Base-by-base conservation (phyloP, 2,329 filamentous ascomycete species). In the Phyllosticta citrichinensis region DNA sequence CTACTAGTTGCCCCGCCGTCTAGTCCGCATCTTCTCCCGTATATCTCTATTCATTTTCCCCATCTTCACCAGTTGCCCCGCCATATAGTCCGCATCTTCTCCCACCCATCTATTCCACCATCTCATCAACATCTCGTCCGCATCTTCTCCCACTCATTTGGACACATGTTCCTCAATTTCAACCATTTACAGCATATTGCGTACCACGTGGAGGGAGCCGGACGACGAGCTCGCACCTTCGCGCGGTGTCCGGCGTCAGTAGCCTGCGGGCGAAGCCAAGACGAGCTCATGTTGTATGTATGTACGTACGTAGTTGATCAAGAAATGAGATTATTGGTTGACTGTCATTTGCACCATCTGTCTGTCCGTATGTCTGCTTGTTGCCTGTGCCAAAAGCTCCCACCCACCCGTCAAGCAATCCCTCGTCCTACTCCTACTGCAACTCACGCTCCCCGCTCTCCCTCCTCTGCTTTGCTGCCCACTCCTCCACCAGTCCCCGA, bases 401-500 rank as follows among this genome's bases (percentile, higher is more conserved):
- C 22, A 22, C 22, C 22, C 22, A 22, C 22, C 22, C 22, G 3
- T 22, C 22, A 22, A 22, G 22, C 22, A 22, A 22, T 22, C 22
- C 2, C 22, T 22, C 22, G 22, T 22, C 22, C 22, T 22, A 22
- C 22, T 22, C 22, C 22, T 22, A 22, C 22, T 22, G 22, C 22
- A 22, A 22, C 27, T 30, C 27, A 30, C 27, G 9, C 27, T 10
- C 27, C 27, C 27, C 9, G 6, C 1, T 10, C 27, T 8, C 9
- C 27, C 2, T 30, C 27, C 27, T 14, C 33, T 57, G 24, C 35
- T 57, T 57, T 20, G 52, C 50, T 30, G 22, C 24, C 79, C 81
- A 86, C 69, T 86, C 83, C 1, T 75, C 75, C 9, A 82, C 74
- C 22, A 87, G 65, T 0, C 77, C 76, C 54, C 69, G 70, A 66